Percentiles rank a stretch among this genome's conserved stretches.
phyloP scores from a whole-genome alignment of 345 rosid genomes.

The Populus nigra region DNA sequence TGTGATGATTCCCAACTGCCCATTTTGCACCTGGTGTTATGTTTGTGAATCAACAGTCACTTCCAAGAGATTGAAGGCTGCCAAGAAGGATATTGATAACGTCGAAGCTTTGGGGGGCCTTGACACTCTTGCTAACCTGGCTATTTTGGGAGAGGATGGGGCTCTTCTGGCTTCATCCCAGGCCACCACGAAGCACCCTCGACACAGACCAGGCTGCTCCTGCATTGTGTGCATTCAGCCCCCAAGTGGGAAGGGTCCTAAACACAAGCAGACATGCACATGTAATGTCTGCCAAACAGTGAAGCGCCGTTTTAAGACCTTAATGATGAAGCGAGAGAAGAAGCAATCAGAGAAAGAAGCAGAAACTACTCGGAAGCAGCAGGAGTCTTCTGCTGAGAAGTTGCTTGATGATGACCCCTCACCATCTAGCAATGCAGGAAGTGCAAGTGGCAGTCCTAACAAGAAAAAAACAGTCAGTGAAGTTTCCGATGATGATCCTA shows the following conservation, averaged over 20 bases:
- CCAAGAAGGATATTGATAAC: constrained; percentile 43
- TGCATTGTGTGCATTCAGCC: constrained; percentile 96
- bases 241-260: constrained; percentile 88
- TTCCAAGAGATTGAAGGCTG: constrained; percentile 52
- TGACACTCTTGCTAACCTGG: constrained; percentile 65
- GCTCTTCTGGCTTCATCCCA: constrained; percentile 47
- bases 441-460: constrained; percentile 44
- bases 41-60: constrained; percentile 31
- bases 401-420: constrained; percentile 39
- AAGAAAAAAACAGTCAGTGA: constrained; percentile 36
- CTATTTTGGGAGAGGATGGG: constrained; percentile 60
- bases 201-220: constrained; percentile 86
- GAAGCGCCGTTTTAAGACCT: constrained; percentile 73
- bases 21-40: constrained; percentile 8
- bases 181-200: constrained; percentile 83
- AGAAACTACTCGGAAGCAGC: constrained; percentile 47
- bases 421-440: constrained; percentile 28
- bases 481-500: constrained; percentile 47
- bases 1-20: constrained; percentile 8
- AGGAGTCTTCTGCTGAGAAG: constrained; percentile 38
- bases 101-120: constrained; percentile 58
- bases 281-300: constrained; percentile 73
- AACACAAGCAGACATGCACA: constrained; percentile 73
- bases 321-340: constrained; percentile 67
- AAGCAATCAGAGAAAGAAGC: constrained; percentile 61